These are phyloP conservation scores for Trypanosoma brucei DNA, from an alignment of 208 protist genomes.

Conservation along the genomic window DNA sequence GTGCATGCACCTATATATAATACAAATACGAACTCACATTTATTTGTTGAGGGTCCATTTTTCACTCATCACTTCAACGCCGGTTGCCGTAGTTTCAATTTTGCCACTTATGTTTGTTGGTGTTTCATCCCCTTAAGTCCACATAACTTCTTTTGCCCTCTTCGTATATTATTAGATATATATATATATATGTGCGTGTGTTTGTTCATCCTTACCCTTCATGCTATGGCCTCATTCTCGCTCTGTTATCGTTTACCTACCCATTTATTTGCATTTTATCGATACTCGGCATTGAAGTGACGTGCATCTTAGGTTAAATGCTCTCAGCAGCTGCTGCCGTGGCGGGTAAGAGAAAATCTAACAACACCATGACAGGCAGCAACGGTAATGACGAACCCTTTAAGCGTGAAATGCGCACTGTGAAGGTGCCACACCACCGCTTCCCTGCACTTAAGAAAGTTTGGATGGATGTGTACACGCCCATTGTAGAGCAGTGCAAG, in stretches of 20 bases:
- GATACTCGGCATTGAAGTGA: neutral
- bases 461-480: slow-evolving; percentile 98
- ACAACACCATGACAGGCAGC: neutral
- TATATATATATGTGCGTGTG: too few species aligned
- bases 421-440: slow-evolving; percentile 95
- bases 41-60: too few species aligned
- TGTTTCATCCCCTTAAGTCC: too few species aligned
- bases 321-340: neutral
- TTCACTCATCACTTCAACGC: too few species aligned
- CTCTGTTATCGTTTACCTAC: neutral
- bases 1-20: too few species aligned
- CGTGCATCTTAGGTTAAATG: neutral
- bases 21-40: too few species aligned
- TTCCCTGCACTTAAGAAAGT: slow-evolving; percentile 97
- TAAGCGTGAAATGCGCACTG: slow-evolving; percentile 63
- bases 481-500: slow-evolving; percentile 98
- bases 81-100: too few species aligned
- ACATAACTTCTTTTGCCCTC: too few species aligned
- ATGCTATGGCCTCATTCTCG: too few species aligned
- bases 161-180: too few species aligned
- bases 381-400: slow-evolving; percentile 20
- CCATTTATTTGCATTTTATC: neutral
- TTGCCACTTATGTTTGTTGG: too few species aligned
- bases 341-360: neutral
- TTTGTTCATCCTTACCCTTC: too few species aligned